Conservation (phyloP, 2,329 filamentous ascomycete genomes). For the Talaromyces atroroseus region DNA sequence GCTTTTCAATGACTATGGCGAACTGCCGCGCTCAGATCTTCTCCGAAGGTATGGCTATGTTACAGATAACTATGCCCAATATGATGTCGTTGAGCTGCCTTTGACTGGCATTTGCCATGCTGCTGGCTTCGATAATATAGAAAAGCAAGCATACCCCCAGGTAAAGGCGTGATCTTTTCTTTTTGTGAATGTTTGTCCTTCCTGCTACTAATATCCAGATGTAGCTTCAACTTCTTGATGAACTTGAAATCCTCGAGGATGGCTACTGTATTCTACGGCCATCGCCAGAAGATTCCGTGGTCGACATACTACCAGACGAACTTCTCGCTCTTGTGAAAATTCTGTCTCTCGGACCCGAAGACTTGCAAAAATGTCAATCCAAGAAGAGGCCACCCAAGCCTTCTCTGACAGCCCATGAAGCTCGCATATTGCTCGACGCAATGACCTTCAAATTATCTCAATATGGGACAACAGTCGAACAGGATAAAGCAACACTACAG, state of each 20-base stretch:
- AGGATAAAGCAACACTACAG: conserved; percentile 43
- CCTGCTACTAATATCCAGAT: conserved; percentile 13
- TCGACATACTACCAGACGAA: conserved; percentile 35
- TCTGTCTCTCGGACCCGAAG: conserved; percentile 27
- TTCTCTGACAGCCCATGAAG: conserved; percentile 22
- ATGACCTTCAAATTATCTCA: conserved; percentile 35
- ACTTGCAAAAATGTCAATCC: conserved; percentile 27
- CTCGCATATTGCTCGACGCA: conserved; percentile 29
- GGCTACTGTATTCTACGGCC: conserved; percentile 58
- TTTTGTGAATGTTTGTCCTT: neutral
- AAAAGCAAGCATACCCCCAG: conserved; percentile 8
- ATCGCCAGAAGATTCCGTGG: conserved; percentile 20
- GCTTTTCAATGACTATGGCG: conserved; percentile 84
- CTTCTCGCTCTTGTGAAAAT: conserved; percentile 35
- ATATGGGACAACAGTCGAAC: conserved; percentile 51
- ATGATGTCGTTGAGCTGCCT: conserved; percentile 77
- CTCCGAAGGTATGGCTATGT: conserved; percentile 82
- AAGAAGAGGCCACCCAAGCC: conserved; percentile 36
- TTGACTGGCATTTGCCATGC: conserved; percentile 52
- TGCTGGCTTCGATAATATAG: conserved; percentile 26
- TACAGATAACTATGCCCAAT: conserved; percentile 68
- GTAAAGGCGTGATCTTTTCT: neutral
- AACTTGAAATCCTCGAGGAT: conserved; percentile 63
- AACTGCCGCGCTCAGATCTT: conserved; percentile 75
- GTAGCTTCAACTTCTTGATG: conserved; percentile 53